Evolutionary conservation across 2,329 filamentous ascomycete species (phyloP).

Genomic region (Diaporthe sp.): DNA sequence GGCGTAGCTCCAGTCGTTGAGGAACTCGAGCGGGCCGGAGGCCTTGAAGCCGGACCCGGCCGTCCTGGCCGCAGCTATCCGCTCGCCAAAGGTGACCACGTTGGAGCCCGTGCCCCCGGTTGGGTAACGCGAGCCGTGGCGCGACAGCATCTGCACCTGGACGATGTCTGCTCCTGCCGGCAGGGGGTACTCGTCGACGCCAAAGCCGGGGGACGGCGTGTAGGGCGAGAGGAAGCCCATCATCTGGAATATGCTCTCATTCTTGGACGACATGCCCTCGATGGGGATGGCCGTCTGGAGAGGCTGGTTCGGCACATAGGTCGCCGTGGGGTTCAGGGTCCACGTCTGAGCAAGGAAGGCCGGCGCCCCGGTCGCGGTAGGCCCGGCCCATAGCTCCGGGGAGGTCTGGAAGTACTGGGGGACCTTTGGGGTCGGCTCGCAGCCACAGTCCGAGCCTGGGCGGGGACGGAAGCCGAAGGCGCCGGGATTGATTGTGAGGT

Average conservation of each 20-base stretch:
- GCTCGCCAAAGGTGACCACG: conserved; percentile 68
- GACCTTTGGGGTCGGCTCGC: conserved; percentile 53
- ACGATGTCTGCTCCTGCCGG: conserved; percentile 77
- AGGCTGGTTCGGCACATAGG: conserved; percentile 78
- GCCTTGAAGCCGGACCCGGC: conserved; percentile 60
- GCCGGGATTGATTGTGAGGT: conserved; percentile 44
- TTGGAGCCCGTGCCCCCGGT: conserved; percentile 67
- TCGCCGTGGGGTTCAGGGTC: conserved; percentile 73
- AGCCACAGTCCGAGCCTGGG: conserved; percentile 33
- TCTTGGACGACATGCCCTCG: conserved; percentile 66
- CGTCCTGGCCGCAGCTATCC: conserved; percentile 67
- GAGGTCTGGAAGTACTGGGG: conserved; percentile 76
- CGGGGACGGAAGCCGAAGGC: conserved; percentile 35
- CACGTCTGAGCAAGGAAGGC: conserved; percentile 81
- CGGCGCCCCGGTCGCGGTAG: conserved; percentile 77
- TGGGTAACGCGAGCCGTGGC: conserved; percentile 82
- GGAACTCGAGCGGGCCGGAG: conserved; percentile 72
- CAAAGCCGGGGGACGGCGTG: conserved; percentile 79
- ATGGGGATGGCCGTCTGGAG: conserved; percentile 81
- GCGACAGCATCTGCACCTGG: conserved; percentile 79
- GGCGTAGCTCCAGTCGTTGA: conserved; percentile 78
- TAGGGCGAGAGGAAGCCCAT: conserved; percentile 81
- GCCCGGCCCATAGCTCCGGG: conserved; percentile 73
- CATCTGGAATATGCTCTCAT: conserved; percentile 78
- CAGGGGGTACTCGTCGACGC: conserved; percentile 78